Conservation (phyloP, 2,329 filamentous ascomycete genomes). For the Arthrobotrys sinensis region DNA sequence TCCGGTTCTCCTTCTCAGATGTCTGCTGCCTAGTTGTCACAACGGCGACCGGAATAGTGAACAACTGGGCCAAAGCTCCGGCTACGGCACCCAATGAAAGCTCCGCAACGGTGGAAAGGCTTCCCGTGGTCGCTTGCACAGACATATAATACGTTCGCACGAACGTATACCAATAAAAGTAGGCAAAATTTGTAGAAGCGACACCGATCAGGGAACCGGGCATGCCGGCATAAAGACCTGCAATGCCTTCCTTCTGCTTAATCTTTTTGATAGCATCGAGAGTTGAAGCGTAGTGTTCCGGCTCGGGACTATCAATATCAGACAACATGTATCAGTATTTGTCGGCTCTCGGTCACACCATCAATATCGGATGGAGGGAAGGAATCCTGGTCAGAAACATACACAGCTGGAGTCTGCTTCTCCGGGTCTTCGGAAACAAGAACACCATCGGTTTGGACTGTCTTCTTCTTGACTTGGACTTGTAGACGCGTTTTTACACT, state of each 20-base stretch:
- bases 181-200: constrained; percentile 97
- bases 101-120: constrained; percentile 83
- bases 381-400: constrained; percentile 46
- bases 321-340: constrained; percentile 18
- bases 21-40: constrained; percentile 97
- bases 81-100: constrained; percentile 87
- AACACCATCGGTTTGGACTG: constrained; percentile 57
- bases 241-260: constrained; percentile 81
- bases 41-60: constrained; percentile 96
- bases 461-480: constrained; percentile 86
- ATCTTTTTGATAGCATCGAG: constrained; percentile 92
- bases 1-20: constrained; percentile 84
- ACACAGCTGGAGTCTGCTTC: constrained; percentile 51
- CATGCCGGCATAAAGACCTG: constrained; percentile 91
- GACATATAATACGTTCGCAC: constrained; percentile 84
- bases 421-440: constrained; percentile 53
- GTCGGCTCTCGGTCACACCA: constrained; percentile 8
- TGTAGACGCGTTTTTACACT: constrained; percentile 97
- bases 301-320: constrained; percentile 40
- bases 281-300: constrained; percentile 86
- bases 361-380: constrained; percentile 23
- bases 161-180: constrained; percentile 86
- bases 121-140: constrained; percentile 68
- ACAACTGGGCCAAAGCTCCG: constrained; percentile 91
- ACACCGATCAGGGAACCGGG: constrained; percentile 89